phyloP scores from a whole-genome alignment of 495 filamentous ascomycete genomes.

The Oidiodendron maius region DNA sequence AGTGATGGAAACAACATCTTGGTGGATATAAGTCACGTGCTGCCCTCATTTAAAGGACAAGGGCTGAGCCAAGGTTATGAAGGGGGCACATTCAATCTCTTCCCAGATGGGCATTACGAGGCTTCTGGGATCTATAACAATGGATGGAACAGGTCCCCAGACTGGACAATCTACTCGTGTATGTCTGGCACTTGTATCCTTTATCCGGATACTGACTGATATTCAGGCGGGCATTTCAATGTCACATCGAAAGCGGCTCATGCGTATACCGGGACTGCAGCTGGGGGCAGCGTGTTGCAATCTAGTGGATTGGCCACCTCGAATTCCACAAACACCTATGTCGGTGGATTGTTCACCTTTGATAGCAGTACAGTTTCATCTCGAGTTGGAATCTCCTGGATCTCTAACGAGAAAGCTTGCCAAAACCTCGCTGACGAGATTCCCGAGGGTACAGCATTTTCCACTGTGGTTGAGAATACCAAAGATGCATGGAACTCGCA shows the following conservation, averaged over 20 bases:
- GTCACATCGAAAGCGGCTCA: neutral
- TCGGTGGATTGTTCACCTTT: slow-evolving; percentile 12
- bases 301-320: slow-evolving; percentile 1
- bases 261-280: slow-evolving; percentile 1
- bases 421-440: slow-evolving; percentile 53
- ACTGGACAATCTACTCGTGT: slow-evolving; percentile 69
- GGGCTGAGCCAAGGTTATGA: slow-evolving; percentile 61
- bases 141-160: slow-evolving; percentile 42
- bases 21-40: slow-evolving; percentile 66
- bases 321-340: neutral
- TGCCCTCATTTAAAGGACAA: slow-evolving; percentile 55
- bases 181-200: slow-evolving; percentile 26
- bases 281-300: neutral
- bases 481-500: slow-evolving; percentile 52
- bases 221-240: slow-evolving; percentile 14
- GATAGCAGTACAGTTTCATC: slow-evolving; percentile 37
- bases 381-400: slow-evolving; percentile 65
- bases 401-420: slow-evolving; percentile 58
- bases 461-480: slow-evolving; percentile 40
- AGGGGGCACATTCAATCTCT: slow-evolving; percentile 51
- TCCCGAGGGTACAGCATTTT: slow-evolving; percentile 38
- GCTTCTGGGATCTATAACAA: slow-evolving; percentile 64
- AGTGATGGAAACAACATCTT: slow-evolving; percentile 43
- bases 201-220: neutral
- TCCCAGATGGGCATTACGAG: slow-evolving; percentile 53